Percentiles rank a stretch among this genome's conserved stretches.
Conservation (phyloP, 176 grass and related monocot species). For the Oropetium thomaeum region DNA sequence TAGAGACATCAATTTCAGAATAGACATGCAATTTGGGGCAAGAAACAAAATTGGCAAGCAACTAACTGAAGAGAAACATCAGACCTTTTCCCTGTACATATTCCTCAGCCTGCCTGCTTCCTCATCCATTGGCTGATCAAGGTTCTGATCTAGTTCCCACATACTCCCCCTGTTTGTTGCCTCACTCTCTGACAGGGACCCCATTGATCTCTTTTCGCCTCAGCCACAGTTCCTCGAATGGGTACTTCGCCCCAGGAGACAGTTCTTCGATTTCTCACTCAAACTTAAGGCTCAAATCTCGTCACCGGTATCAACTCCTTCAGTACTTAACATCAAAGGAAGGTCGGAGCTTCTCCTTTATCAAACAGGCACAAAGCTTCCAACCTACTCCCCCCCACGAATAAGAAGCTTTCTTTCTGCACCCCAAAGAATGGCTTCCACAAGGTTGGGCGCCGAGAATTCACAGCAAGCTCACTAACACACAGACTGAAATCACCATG, state of each 20-base stretch:
- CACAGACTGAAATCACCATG: neutral
- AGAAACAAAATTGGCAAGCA: neutral
- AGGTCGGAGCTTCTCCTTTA: neutral
- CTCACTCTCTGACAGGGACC: slow-evolving; percentile 50
- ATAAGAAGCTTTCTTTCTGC: neutral
- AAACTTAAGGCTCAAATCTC: slow-evolving; percentile 11
- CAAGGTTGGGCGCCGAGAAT: slow-evolving; percentile 16
- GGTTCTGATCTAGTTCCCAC: slow-evolving; percentile 95
- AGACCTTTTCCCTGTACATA: slow-evolving; percentile 95
- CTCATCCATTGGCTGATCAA: slow-evolving; percentile 99
- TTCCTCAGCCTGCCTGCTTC: slow-evolving; percentile 72
- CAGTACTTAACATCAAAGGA: neutral
- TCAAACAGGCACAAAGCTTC: neutral
- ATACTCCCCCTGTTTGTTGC: slow-evolving; percentile 67
- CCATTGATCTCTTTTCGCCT: slow-evolving; percentile 48
- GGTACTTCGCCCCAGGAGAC: neutral
- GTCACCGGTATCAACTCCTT: neutral
- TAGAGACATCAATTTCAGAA: slow-evolving; percentile 23
- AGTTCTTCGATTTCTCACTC: neutral
- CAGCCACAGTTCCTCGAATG: slow-evolving; percentile 16
- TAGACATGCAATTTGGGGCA: neutral
- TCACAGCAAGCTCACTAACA: neutral
- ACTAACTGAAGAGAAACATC: slow-evolving; percentile 26
- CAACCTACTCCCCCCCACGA: neutral
- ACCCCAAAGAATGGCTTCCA: neutral